A percentile compares a stretch with the other conserved stretches of the same genome.
Evolutionary conservation across 2,329 filamentous ascomycete species (phyloP).

Genomic region (Cladosporium colombiae): DNA sequence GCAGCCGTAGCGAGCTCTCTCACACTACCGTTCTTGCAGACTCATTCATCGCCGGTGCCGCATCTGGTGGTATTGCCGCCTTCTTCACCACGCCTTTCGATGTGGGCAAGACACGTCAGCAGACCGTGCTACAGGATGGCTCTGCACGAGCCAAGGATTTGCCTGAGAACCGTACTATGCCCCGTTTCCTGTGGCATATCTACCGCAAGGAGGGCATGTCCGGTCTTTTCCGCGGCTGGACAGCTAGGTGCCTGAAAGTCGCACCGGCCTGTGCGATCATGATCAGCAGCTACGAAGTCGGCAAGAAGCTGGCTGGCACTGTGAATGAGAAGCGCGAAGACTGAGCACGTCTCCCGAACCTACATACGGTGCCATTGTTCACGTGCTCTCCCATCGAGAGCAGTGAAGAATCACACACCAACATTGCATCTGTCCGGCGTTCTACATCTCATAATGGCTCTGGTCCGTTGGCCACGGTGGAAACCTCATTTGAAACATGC

Average conservation of each 20-base stretch:
- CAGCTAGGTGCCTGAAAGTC: slow-evolving; percentile 87
- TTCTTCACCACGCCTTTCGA: slow-evolving; percentile 94
- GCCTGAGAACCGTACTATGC: slow-evolving; percentile 78
- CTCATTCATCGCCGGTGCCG: slow-evolving; percentile 82
- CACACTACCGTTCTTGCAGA: slow-evolving; percentile 79
- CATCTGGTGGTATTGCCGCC: slow-evolving; percentile 81
- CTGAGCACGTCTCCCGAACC: neutral
- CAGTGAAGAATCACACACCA: neutral
- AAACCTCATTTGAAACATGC: neutral
- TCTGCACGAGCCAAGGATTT: slow-evolving; percentile 43
- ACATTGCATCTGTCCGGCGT: neutral
- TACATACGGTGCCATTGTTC: neutral
- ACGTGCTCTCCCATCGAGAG: neutral
- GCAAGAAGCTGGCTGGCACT: slow-evolving; percentile 80
- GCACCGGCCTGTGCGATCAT: slow-evolving; percentile 97
- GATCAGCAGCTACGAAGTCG: slow-evolving; percentile 97
- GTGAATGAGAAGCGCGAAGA: slow-evolving; percentile 62
- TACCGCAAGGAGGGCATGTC: slow-evolving; percentile 78
- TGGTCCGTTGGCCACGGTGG: neutral
- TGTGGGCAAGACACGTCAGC: slow-evolving; percentile 93
- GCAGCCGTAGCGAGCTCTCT: slow-evolving; percentile 66
- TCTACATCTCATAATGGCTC: neutral
- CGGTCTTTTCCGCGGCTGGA: slow-evolving; percentile 89
- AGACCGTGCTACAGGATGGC: slow-evolving; percentile 68
- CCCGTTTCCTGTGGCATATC: slow-evolving; percentile 84